Evolutionary conservation across 1,284 basidiomycete species (phyloP).

Genomic region (Wolfiporia cocos): DNA sequence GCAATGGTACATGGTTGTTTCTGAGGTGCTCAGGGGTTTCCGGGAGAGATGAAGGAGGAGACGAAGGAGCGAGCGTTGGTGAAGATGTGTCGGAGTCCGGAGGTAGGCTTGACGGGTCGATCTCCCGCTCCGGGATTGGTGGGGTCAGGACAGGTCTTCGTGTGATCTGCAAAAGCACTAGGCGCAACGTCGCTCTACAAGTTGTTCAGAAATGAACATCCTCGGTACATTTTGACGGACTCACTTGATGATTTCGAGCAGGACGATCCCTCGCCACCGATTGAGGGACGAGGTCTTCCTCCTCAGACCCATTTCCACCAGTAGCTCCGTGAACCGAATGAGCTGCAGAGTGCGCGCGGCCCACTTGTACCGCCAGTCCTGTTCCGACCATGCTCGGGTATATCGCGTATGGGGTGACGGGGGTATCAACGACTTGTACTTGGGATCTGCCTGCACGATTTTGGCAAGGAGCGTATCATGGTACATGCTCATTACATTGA

Average conservation of each 20-base stretch:
- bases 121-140: constrained; percentile 79
- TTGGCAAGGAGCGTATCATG: constrained; percentile 79
- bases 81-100: constrained; percentile 47
- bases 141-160: constrained; percentile 68
- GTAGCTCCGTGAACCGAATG: constrained; percentile 72
- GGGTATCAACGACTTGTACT: constrained; percentile 64
- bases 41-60: constrained; percentile 40
- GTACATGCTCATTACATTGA: constrained; percentile 79
- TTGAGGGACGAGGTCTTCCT: constrained; percentile 56
- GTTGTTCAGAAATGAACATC: neutral
- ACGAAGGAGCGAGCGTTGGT: constrained; percentile 53
- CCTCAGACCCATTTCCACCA: constrained; percentile 83
- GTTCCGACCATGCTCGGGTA: constrained; percentile 78
- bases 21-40: constrained; percentile 68
- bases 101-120: constrained; percentile 68
- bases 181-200: constrained; percentile 63
- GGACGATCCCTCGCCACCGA: constrained; percentile 67
- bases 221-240: constrained; percentile 18
- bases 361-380: constrained; percentile 66
- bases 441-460: constrained; percentile 56
- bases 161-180: constrained; percentile 67
- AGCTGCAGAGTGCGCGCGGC: constrained; percentile 68
- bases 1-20: constrained; percentile 69
- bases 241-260: constrained; percentile 80
- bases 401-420: constrained; percentile 69